Base-by-base conservation (phyloP, 2,329 filamentous ascomycete species). In the Stachybotrys elegans region DNA sequence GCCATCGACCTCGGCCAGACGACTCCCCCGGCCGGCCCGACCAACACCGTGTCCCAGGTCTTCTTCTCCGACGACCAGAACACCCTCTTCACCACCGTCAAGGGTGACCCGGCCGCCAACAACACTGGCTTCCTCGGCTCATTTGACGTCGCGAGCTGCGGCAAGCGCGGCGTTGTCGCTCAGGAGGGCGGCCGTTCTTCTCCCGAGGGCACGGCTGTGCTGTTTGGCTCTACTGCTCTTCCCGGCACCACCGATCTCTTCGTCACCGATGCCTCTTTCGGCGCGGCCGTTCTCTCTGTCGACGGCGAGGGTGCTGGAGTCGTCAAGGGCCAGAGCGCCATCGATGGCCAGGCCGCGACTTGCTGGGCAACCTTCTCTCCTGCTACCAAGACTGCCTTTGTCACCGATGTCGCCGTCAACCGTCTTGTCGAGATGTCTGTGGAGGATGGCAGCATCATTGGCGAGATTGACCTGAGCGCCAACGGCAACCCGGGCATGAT, bases 41-140 rank as follows among this genome's bases (percentile, higher is more conserved):
- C 65, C 3, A 81, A 81, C 57, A 81, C 76, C 0, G 68, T 83
- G 3, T 81, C 79, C 0, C 78, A 84, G 7, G 67, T 72, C 0
- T 77, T 82, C 56, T 84, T 83, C 61, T 78, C 75, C 1, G 58
- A 59, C 0, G 78, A 84, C 42, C 69, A 78, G 48, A 62, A 57
- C 0, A 68, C 61, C 2, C 62, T 85, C 1, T 69, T 76, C 41
- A 69, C 75, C 0, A 80, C 75, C 1, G 78, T 84, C 32, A 85
- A 85, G 59, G 81, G 81, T 2, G 68, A 82, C 43, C 75, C 75
- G 0, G 51, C 65, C 0, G 60, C 59, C 5, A 79, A 79, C 55
- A 79, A 74, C 42, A 76, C 71, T 0, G 79, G 80, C 0, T 83
- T 79, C 51, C 46, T 84, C 11, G 72, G 74, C 0, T 58, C 69